Evolutionary conservation across 228 moss, liverwort and hornwort genomes (phyloP).

Genomic region (Sphagnum fallax): DNA sequence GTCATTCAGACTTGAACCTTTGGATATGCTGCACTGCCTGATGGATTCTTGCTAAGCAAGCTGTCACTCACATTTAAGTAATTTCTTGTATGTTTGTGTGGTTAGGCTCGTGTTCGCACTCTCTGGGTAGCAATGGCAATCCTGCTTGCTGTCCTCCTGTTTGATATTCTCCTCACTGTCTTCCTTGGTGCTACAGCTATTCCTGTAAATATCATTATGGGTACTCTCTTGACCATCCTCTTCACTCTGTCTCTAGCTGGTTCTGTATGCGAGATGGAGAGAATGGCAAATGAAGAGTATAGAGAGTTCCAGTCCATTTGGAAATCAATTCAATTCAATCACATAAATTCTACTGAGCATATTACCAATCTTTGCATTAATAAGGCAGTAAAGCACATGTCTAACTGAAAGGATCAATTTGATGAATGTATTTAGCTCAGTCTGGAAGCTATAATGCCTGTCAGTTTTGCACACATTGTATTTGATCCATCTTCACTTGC

Average conservation of each 20-base stretch:
- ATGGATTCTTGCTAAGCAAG: conserved; percentile 95
- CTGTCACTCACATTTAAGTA: conserved; percentile 15
- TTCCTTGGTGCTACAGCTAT: conserved; percentile 83
- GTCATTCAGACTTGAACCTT: conserved; percentile 76
- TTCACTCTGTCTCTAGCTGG: conserved; percentile 27
- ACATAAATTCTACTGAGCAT: no score
- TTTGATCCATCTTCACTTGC: no score
- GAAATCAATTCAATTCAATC: no score
- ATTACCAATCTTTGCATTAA: no score
- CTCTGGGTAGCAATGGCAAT: conserved; percentile 92
- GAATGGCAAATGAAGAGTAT: conserved; percentile 16
- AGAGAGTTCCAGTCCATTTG: not conserved
- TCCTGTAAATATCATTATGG: conserved; percentile 88
- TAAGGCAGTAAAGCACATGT: no score
- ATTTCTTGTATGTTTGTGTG: conserved; percentile 42
- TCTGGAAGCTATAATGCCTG: no score
- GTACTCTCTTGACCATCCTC: conserved; percentile 61
- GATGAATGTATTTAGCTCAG: no score
- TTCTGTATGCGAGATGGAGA: conserved; percentile 13
- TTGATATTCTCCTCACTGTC: conserved; percentile 93
- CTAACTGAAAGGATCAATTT: no score
- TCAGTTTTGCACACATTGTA: no score
- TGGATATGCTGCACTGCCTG: conserved; percentile 95
- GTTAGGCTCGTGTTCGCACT: conserved; percentile 78
- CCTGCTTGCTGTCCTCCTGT: conserved; percentile 69